Conservation (phyloP, 2,329 filamentous ascomycete genomes). For the Cordyceps javanica region DNA sequence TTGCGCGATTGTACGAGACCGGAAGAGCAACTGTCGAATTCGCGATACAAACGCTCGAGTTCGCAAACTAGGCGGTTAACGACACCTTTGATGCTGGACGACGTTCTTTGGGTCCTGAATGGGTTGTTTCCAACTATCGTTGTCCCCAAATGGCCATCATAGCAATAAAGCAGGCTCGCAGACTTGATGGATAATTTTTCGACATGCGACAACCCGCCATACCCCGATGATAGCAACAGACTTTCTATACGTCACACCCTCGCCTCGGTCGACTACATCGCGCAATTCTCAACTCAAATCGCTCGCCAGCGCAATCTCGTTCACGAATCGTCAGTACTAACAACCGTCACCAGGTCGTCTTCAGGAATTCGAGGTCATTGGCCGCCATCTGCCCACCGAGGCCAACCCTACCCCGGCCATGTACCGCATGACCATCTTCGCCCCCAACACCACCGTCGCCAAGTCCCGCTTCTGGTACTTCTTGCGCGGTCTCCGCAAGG, state of each 20-base stretch:
- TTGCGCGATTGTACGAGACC: slow-evolving; percentile 9
- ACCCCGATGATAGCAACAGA: neutral
- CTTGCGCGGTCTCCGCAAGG: slow-evolving; percentile 96
- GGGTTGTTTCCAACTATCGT: neutral
- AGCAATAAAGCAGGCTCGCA: neutral
- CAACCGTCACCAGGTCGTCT: slow-evolving; percentile 72
- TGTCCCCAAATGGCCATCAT: neutral
- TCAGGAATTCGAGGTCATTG: slow-evolving; percentile 99
- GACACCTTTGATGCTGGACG: neutral
- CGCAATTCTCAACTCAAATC: slow-evolving; percentile 8
- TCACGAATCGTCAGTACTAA: slow-evolving; percentile 24
- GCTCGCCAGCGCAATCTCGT: neutral
- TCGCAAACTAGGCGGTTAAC: neutral
- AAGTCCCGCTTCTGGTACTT: slow-evolving; percentile 99
- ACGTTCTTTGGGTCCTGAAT: neutral
- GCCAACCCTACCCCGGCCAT: slow-evolving; percentile 95
- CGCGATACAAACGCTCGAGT: neutral
- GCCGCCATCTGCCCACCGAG: slow-evolving; percentile 97
- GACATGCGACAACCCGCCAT: neutral
- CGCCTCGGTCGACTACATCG: neutral
- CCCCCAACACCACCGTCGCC: slow-evolving; percentile 93
- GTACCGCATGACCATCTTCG: slow-evolving; percentile 99
- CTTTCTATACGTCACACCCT: neutral
- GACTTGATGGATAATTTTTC: neutral
- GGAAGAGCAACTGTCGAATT: neutral